phyloP scores from a whole-genome alignment of 768 basidiomycete species.

The Royoungia palumana region DNA sequence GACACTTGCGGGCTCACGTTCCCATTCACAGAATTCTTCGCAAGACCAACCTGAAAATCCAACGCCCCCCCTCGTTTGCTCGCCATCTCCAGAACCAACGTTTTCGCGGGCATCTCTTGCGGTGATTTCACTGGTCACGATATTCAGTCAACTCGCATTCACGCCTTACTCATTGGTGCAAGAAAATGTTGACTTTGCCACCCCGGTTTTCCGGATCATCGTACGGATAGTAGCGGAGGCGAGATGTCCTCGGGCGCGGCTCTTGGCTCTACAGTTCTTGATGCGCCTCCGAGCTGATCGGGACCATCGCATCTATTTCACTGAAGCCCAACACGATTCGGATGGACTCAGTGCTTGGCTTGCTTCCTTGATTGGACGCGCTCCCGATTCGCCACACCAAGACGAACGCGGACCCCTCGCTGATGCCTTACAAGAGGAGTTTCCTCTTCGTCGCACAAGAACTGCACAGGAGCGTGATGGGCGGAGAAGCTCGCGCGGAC shows the following conservation, averaged over 20 bases:
- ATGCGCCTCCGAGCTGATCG: slow-evolving; percentile 87
- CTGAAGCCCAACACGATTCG: slow-evolving; percentile 48
- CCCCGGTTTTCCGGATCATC: slow-evolving; percentile 51
- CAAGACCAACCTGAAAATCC: slow-evolving; percentile 36
- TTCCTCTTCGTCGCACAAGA: slow-evolving; percentile 41
- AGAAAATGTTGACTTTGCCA: slow-evolving; percentile 49
- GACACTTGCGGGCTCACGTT: slow-evolving; percentile 60
- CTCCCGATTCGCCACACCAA: slow-evolving; percentile 27
- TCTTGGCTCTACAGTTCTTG: slow-evolving; percentile 80
- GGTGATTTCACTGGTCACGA: slow-evolving; percentile 56
- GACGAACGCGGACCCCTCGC: slow-evolving; percentile 23
- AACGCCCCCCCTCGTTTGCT: slow-evolving; percentile 28
- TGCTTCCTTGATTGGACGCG: slow-evolving; percentile 61
- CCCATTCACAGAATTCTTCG: slow-evolving; percentile 51
- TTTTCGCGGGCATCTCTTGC: slow-evolving; percentile 55
- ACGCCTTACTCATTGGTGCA: slow-evolving; percentile 53
- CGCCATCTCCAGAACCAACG: slow-evolving; percentile 24
- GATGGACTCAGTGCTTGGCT: slow-evolving; percentile 57
- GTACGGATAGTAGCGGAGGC: slow-evolving; percentile 45
- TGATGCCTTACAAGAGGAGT: slow-evolving; percentile 31
- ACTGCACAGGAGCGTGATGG: slow-evolving; percentile 51
- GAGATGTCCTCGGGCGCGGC: slow-evolving; percentile 55
- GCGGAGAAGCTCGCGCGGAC: slow-evolving; percentile 50
- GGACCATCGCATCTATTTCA: slow-evolving; percentile 80
- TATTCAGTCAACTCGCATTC: slow-evolving; percentile 70